These are phyloP conservation scores for Biancaea sappan DNA, from an alignment of 306 rosid species.

Conservation along the genomic window DNA sequence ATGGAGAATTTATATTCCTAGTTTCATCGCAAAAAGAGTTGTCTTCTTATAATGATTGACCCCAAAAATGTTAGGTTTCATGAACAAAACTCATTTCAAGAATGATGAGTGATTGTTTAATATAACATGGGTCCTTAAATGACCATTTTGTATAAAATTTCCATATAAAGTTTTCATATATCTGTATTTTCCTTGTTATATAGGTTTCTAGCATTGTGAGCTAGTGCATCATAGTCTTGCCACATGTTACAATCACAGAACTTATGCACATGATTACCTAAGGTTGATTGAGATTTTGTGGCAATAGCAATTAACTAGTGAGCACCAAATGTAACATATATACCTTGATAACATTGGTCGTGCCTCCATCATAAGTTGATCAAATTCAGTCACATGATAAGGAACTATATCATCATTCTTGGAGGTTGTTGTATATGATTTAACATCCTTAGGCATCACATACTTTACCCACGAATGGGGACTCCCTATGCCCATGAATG, in stretches of 20 bases:
- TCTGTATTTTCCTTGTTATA: not conserved
- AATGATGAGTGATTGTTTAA: not conserved
- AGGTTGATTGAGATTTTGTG: slow-evolving; percentile 10
- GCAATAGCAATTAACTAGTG: not conserved
- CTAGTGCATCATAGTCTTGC: not conserved
- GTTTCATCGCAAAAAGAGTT: too few relatives aligned
- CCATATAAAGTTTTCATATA: not conserved
- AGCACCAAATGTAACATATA: slow-evolving; percentile 18
- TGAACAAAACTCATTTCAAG: too few relatives aligned
- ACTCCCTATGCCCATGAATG: slow-evolving; percentile 68
- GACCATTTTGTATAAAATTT: not conserved
- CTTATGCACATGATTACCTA: slow-evolving; percentile 13
- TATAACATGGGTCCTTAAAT: not conserved
- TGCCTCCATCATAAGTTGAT: slow-evolving; percentile 78
- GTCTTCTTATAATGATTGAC: too few relatives aligned
- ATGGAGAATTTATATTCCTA: too few relatives aligned
- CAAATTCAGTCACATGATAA: slow-evolving; percentile 59
- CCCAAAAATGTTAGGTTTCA: too few relatives aligned
- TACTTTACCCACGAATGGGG: slow-evolving; percentile 76
- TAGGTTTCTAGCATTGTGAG: not conserved
- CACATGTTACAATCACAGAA: slow-evolving; percentile 10
- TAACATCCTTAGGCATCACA: slow-evolving; percentile 68
- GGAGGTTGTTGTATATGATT: slow-evolving; percentile 38
- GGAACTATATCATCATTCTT: slow-evolving; percentile 34
- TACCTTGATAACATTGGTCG: slow-evolving; percentile 76